Base-by-base conservation (phyloP, 176 grass and related monocot species). In the Pontederia crassipes region DNA sequence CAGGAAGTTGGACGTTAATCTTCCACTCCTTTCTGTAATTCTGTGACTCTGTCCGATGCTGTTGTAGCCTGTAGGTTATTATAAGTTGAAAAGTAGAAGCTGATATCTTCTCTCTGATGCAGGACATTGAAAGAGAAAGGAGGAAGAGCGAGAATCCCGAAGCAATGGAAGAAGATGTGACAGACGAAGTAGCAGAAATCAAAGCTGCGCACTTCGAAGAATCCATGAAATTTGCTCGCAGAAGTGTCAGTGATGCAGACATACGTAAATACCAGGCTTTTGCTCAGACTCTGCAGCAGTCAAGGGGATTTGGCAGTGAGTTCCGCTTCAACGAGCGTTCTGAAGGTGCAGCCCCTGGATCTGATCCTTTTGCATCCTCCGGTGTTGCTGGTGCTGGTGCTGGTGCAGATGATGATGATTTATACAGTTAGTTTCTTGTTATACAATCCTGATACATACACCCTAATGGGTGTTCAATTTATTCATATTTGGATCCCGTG, bases 251-350 rank as follows among this genome's bases (percentile, higher is more conserved):
- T 4, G 89, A 95, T 8, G 82, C 85, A 0, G 90, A 95, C 68
- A 95, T 95, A 28, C 62, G 85, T 14, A 95, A 95, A 66, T 95
- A 95, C 57, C 86, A 89, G 68, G 82, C 82, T 45, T 95, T 95
- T 4, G 90, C 90, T 8, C 90, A 89, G 67, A 89, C 88, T 5
- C 50, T 92, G 65, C 88, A 92, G 79, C 88, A 92, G 57, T 92
- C 88, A 1, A 78, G 88, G 4, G 88, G 88, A 15, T 75, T 92
- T 0, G 88, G 88, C 60, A 92, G 77, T 0, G 88, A 92, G 73
- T 92, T 92, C 80, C 88, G 88, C 45, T 92, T 92, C 66, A 9
- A 81, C 1, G 79, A 86, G 13, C 80, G 68, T 14, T 64, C 79
- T 8, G 77, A 81, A 3, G 40, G 69, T 0, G 70, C 18, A 1